These are phyloP conservation scores for Coniosporium apollinis DNA, from an alignment of 495 filamentous ascomycete species.

Conservation along the genomic window DNA sequence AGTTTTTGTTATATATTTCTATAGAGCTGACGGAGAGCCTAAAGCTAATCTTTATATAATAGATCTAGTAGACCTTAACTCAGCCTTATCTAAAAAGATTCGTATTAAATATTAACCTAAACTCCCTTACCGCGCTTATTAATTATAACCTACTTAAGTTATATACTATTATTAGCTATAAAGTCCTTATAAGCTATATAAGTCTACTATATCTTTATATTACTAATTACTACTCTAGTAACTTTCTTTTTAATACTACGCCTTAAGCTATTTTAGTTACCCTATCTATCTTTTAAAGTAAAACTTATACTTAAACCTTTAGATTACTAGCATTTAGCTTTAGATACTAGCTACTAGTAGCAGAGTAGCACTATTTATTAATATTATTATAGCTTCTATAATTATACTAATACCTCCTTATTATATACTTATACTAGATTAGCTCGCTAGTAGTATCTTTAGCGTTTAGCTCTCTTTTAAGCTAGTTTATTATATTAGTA, in stretches of 20 bases:
- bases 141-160: not conserved
- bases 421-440: too few species aligned
- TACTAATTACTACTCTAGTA: not conserved
- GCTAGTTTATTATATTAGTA: too few species aligned
- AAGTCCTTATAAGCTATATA: constrained; percentile 1
- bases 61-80: too few species aligned
- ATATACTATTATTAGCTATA: constrained; percentile 1
- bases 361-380: too few species aligned
- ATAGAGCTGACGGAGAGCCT: not conserved
- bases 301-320: too few species aligned
- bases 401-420: too few species aligned
- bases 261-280: not conserved
- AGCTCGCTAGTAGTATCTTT: too few species aligned
- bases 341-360: too few species aligned
- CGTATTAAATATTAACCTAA: not conserved
- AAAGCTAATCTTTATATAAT: not conserved
- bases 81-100: not conserved
- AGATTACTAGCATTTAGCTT: too few species aligned
- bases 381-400: too few species aligned
- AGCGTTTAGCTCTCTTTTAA: too few species aligned
- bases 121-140: not conserved
- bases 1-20: not conserved
- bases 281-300: too few species aligned
- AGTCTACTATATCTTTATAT: constrained; percentile 1
- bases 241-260: not conserved